Base-by-base conservation (phyloP, 495 filamentous ascomycete species). In the Jackrogersella multiformis region DNA sequence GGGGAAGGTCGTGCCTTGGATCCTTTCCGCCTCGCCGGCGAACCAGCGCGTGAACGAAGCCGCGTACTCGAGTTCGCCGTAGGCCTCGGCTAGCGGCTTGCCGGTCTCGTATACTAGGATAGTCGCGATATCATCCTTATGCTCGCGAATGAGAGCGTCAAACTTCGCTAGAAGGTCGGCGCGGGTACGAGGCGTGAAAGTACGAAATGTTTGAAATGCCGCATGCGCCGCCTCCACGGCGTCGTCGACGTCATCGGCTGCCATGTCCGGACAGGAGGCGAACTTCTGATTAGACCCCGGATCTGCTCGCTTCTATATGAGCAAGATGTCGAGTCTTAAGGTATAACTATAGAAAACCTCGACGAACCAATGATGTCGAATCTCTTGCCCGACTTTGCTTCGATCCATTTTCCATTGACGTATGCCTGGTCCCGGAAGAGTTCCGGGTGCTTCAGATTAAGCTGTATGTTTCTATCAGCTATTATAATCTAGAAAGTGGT, bases 21-120 rank as follows among this genome's bases (percentile, higher is more conserved):
- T 82, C 16, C 90, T 80, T 79, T 92, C 90, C 1, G 89, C 89
- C 70, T 92, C 89, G 5, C 86, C 87, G 0, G 84, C 76, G 70
- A 89, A 89, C 86, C 86, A 88, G 81, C 86, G 86, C 8, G 84
- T 82, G 72, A 89, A 89, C 4, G 84, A 80, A 0, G 81, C 72
- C 0, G 85, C 85, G 70, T 89, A 89, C 46, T 87, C 85, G 38
- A 88, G 73, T 69, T 89, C 87, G 9, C 81, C 84, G 28, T 82
- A 79, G 9, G 87, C 78, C 64, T 89, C 87, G 24, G 78, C 79
- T 4, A 88, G 68, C 1, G 86, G 86, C 69, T 89, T 89, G n/a
- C 87, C 87, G 0, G 85, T 88, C 74, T 89, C 86, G 69, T 85
- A 84, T 23, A 85, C 86, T 4, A 88, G 69, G 61, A 89, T 85